Percentiles rank a stretch among this genome's conserved stretches.
phyloP scores from a whole-genome alignment of 2,329 filamentous ascomycete genomes.

The Aureobasidium sp. region DNA sequence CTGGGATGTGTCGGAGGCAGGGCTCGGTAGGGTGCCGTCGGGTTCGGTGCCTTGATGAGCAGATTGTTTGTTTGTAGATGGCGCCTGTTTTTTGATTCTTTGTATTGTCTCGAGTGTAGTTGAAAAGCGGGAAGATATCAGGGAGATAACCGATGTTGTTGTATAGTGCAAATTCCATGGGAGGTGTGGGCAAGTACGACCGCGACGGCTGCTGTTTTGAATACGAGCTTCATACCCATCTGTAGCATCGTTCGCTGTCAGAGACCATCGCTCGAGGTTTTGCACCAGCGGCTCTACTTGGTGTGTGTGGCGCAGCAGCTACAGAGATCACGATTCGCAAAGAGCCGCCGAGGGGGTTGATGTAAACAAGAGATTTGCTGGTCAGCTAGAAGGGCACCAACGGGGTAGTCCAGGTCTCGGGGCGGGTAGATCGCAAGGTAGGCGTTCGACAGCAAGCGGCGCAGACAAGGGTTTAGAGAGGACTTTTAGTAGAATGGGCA shows the following conservation, averaged over 20 bases:
- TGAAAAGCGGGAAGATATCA: neutral
- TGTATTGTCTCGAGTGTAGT: neutral
- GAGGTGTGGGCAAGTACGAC: too few species aligned
- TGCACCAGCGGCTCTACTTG: neutral
- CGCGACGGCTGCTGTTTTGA: neutral
- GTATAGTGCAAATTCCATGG: neutral
- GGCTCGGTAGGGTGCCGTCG: neutral
- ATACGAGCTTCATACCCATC: neutral
- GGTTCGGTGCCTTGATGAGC: too few species aligned
- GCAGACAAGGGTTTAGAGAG: conserved; percentile 1
- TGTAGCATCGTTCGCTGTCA: neutral
- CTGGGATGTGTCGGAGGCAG: neutral
- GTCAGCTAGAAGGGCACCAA: conserved; percentile 5
- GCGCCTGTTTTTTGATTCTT: neutral
- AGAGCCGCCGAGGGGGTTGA: neutral
- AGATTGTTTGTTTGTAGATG: neutral
- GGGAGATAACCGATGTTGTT: neutral
- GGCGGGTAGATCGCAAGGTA: neutral
- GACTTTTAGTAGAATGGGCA: neutral
- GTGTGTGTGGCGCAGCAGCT: conserved; percentile 9
- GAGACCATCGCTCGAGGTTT: neutral
- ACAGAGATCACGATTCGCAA: neutral
- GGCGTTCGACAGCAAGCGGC: neutral
- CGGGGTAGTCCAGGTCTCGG: neutral
- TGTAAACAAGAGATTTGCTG: conserved; percentile 6